Base-by-base conservation (phyloP, 805 yeast genomes). In the Sugiyamaella mastotermitis region DNA sequence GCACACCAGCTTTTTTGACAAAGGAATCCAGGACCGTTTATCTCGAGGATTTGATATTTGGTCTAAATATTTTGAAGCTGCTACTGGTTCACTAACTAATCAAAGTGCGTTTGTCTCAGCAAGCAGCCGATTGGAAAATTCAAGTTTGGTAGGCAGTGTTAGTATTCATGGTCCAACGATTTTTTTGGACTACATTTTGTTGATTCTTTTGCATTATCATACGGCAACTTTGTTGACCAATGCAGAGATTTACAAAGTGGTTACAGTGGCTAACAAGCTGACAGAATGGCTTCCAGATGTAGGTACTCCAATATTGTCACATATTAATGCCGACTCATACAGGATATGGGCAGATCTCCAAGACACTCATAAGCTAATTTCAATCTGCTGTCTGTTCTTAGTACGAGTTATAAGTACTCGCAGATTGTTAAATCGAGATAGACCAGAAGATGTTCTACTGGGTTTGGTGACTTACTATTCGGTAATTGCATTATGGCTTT, bases 41-140 rank as follows among this genome's bases (percentile, higher is more conserved):
- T 55, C 52, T 23, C 49, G 59, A 5, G 61, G 56, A 8, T 49
- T 56, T 19, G 58, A 56, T 28, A 46, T 51, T 5, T 57, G 62
- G 62, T 47, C 46, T 17, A 49, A 45, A 28, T 46, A 48, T 31
- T 57, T 53, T 41, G 51, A 45, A 24, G 45, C 44, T 0, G 42
- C 55, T 13, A 46, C 48, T 23, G 61, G 58, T 24, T 45, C 48
- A 17, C 20, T 33, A 2, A 44, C 50, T 5, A 54, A 48, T 16
- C 52, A 52, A 29, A 43, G 46, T 33, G 45, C 56, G 24, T 47
- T 56, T 38, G 31, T 33, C 11, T 24, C 42, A 10, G 15, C 39
- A n/a, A 53, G 48, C 7, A 31, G 45, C 24, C 8, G 16, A 11
- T 29, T 51, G 10, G 46, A 45, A 7, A 40, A 52, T 20, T 37